A percentile compares a stretch with the other conserved stretches of the same genome.
These are phyloP conservation scores for Adansonia gregorii DNA, from an alignment of 441 rosid species.

Conservation along the genomic window DNA sequence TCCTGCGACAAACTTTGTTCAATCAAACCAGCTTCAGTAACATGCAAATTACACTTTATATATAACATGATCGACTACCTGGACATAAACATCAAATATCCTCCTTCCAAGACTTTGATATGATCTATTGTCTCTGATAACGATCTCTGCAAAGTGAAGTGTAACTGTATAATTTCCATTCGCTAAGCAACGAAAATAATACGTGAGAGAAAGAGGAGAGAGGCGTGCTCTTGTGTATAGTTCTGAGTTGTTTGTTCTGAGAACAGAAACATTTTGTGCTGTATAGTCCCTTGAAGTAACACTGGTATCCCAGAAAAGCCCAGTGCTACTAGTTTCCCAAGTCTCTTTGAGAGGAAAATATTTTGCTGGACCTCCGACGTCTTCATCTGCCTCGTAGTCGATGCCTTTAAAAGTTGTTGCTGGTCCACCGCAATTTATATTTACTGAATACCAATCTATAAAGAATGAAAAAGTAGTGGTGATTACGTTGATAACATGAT, in stretches of 20 bases:
- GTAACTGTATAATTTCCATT: constrained; percentile 27
- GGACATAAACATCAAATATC: constrained; percentile 29
- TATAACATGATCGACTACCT: constrained; percentile 16
- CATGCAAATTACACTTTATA: background rate
- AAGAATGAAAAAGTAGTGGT: background rate
- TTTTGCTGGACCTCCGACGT: constrained; percentile 47
- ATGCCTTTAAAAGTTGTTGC: constrained; percentile 26
- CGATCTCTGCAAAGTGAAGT: constrained; percentile 33
- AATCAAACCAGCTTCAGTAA: background rate
- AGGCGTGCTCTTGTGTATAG: constrained; percentile 27
- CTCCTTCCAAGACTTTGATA: constrained; percentile 30
- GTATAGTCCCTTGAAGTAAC: constrained; percentile 23
- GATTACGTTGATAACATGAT: background rate
- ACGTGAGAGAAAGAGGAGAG: constrained; percentile 31
- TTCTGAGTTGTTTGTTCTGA: constrained; percentile 32
- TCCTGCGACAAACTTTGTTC: constrained; percentile 32
- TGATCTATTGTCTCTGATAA: constrained; percentile 28
- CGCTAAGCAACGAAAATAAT: constrained; percentile 31
- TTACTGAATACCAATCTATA: constrained; percentile 36
- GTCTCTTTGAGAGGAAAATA: constrained; percentile 31
- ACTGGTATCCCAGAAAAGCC: constrained; percentile 49
- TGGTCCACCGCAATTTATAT: constrained; percentile 45
- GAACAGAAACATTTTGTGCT: constrained; percentile 35
- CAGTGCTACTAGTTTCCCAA: constrained; percentile 61
- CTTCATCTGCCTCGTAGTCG: constrained; percentile 45